Evolutionary conservation across 2,329 filamentous ascomycete genomes (phyloP).

Genomic region (Fusarium virguliforme): DNA sequence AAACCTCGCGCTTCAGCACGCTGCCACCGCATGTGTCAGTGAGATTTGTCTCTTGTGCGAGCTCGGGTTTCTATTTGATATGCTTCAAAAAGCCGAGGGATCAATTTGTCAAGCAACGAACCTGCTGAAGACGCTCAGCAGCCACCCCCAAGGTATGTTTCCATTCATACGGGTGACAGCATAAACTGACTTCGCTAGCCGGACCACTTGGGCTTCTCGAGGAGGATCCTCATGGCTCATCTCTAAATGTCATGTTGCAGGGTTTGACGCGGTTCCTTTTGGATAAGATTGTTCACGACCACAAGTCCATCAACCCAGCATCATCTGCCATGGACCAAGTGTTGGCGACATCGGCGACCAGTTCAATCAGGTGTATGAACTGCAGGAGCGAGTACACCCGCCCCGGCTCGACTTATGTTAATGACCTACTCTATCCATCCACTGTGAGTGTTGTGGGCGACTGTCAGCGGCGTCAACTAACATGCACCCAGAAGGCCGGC

Average conservation of each 20-base stretch:
- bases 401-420: conserved; percentile 84
- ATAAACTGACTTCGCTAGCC: conserved; percentile 62
- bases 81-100: conserved; percentile 95
- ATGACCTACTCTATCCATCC: conserved; percentile 86
- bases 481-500: conserved; percentile 61
- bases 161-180: background rate
- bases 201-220: conserved; percentile 86
- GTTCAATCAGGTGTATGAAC: conserved; percentile 85
- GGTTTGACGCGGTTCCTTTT: conserved; percentile 88
- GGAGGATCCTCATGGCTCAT: conserved; percentile 81
- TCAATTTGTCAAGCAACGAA: conserved; percentile 98
- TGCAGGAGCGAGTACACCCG: conserved; percentile 90
- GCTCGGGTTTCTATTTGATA: conserved; percentile 95
- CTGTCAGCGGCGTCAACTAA: conserved; percentile 19
- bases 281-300: conserved; percentile 85
- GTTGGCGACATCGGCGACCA: conserved; percentile 79
- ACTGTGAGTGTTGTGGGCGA: conserved; percentile 48
- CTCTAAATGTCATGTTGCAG: conserved; percentile 87
- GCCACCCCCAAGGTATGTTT: conserved; percentile 78
- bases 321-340: conserved; percentile 79
- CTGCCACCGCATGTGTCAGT: conserved; percentile 85
- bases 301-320: conserved; percentile 75
- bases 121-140: conserved; percentile 89
- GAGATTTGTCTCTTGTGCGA: conserved; percentile 93
- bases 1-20: conserved; percentile 90